Evolutionary conservation across 2,329 filamentous ascomycete species (phyloP).

Genomic region (Fusarium globosum): DNA sequence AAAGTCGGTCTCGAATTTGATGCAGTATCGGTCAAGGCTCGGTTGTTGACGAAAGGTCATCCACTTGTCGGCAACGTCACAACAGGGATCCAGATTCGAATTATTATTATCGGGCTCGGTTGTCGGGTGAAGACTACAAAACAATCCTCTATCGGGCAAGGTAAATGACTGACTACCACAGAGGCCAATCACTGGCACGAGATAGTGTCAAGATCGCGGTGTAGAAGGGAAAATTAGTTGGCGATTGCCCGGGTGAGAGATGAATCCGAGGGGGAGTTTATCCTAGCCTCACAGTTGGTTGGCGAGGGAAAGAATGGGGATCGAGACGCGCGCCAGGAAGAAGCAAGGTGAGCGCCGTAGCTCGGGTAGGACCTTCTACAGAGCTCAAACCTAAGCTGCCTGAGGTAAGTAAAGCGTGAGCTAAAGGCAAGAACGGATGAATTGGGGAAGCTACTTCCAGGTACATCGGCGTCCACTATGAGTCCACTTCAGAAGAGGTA

Average conservation of each 20-base stretch:
- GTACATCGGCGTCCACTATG: not conserved
- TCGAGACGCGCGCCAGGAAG: constrained; percentile 37
- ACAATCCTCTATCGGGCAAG: constrained; percentile 21
- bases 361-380: constrained; percentile 30
- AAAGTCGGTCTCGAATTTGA: constrained; percentile 22
- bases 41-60: constrained; percentile 34
- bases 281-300: constrained; percentile 36
- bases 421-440: constrained; percentile 26
- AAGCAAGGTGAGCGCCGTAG: constrained; percentile 35
- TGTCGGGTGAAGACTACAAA: constrained; percentile 25
- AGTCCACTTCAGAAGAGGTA: not conserved
- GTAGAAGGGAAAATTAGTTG: constrained; percentile 32
- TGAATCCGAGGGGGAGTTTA: constrained; percentile 38
- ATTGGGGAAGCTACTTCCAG: constrained; percentile 9
- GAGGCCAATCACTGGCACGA: constrained; percentile 33
- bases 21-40: constrained; percentile 22
- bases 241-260: constrained; percentile 30
- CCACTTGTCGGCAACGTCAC: constrained; percentile 43
- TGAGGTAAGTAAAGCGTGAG: constrained; percentile 24
- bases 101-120: constrained; percentile 39
- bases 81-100: constrained; percentile 35
- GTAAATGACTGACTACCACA: constrained; percentile 17
- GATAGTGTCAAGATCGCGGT: constrained; percentile 24
- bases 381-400: constrained; percentile 27
- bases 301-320: constrained; percentile 43